A percentile compares a stretch with the other conserved stretches of the same genome.
These are phyloP conservation scores for Acorus calamus DNA, from an alignment of 106 monocot species.

Conservation along the genomic window DNA sequence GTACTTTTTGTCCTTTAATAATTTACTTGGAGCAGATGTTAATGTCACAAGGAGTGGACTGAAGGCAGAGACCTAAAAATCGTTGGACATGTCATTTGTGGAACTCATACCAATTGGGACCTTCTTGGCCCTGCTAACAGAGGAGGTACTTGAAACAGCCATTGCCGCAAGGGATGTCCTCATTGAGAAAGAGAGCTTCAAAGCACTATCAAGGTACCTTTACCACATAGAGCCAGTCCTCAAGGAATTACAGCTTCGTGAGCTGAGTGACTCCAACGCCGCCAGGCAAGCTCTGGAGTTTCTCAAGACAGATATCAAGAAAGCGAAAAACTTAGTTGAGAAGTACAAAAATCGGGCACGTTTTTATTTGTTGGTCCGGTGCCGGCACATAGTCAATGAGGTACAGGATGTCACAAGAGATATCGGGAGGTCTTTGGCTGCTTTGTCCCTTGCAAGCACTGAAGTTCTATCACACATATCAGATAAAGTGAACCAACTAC, in stretches of 20 bases:
- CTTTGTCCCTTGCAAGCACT: conserved; percentile 14
- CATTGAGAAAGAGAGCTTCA: conserved; percentile 17
- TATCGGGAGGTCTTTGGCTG: conserved; percentile 19
- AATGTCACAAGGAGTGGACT: too few species aligned
- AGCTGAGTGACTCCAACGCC: conserved; percentile 11
- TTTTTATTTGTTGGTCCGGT: conserved; percentile 10
- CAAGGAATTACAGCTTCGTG: conserved; percentile 11
- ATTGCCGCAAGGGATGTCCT: conserved; percentile 13
- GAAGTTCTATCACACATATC: conserved; percentile 14
- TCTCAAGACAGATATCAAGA: conserved; percentile 13
- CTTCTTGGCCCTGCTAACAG: conserved; percentile 6
- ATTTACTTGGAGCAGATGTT: too few species aligned
- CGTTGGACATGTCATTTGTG: not conserved
- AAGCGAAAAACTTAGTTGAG: conserved; percentile 9
- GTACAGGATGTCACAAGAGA: conserved; percentile 13
- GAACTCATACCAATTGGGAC: conserved; percentile 20
- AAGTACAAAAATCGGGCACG: conserved; percentile 12
- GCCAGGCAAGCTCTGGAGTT: conserved; percentile 10
- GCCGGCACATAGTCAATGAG: conserved; percentile 13
- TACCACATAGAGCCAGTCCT: conserved; percentile 11
- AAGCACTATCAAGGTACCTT: conserved; percentile 15
- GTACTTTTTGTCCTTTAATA: too few species aligned
- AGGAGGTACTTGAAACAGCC: conserved; percentile 12
- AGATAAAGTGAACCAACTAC: conserved; percentile 8
- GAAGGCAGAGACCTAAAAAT: too few species aligned